Conservation (phyloP, 106 monocot species). For the Platanthera guangdongensis region DNA sequence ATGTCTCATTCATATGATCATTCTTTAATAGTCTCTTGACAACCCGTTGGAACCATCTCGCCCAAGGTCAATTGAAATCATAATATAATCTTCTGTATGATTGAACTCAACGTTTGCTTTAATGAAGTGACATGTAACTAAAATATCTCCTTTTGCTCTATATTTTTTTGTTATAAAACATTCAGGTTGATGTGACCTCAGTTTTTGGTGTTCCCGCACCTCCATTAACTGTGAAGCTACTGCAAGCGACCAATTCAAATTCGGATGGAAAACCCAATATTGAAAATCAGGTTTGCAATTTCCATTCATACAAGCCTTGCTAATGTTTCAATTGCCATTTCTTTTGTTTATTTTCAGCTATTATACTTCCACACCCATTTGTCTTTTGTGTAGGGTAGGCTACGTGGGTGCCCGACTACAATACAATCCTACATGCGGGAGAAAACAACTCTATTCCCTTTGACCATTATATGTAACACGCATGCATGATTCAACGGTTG, state of each 20-base stretch:
- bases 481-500: too few species aligned
- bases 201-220: conserved; percentile 81
- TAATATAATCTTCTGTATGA: neutral
- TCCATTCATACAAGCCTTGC: neutral
- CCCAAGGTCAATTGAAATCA: neutral
- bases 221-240: conserved; percentile 62
- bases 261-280: conserved; percentile 40
- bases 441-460: too few species aligned
- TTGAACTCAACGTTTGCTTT: neutral
- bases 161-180: neutral
- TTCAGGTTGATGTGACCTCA: conserved; percentile 82
- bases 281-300: conserved; percentile 52
- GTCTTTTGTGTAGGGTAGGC: neutral
- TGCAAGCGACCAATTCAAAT: conserved; percentile 32
- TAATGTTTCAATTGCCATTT: neutral
- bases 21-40: too few species aligned
- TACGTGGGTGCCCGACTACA: neutral
- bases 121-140: neutral
- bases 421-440: neutral
- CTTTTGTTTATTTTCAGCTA: neutral
- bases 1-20: too few species aligned
- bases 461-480: too few species aligned
- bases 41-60: too few species aligned
- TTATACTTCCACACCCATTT: neutral
- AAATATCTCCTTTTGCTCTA: neutral